Evolutionary conservation across 192 early-diverging fungal species (phyloP), one percentile per base, ranked within the genome.

Genomic region (Backusella australiensis): DNA sequence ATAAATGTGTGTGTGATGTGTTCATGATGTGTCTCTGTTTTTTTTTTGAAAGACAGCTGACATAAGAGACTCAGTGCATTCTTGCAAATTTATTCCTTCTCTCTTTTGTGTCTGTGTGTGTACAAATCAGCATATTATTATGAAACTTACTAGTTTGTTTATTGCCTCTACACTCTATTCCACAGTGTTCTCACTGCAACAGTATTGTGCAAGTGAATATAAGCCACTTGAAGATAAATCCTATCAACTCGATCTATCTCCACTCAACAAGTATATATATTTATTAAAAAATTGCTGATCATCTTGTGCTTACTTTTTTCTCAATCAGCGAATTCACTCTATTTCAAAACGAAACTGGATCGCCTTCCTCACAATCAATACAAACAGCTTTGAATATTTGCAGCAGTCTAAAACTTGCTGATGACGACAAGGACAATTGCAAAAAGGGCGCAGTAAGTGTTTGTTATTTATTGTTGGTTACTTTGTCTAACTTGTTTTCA

Each of bases 381-480:
- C 46, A 69, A 32, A 42, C 69, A 17, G 59, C 49, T 12, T 34
- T 81, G 26, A 81, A 81, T 32, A 42, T 81, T n/a, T 81, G 80
- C 39, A 72, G 74, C 23, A 34, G 67, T 26, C 41, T 81, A 44
- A 52, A 66, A 17, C 29, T 36, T 35, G 56, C 63, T 41, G 72
- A 72, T 19, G 39, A 73, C 21, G 36, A 26, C 14, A 41, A 73
- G 17, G 78, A 75, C 52, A 34, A 73, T 49, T 81, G 80, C 65
- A 49, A 39, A 0, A 41, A 41, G 7, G 80, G 80, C 11, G 36
- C 80, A 5, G 80, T 81, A 71, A 81, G 79, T 69, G n/a, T 12
- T 15, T 35, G 38, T 3, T 11, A 1, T 39, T 32, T 39, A 11
- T 39, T 0, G 11, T 68, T 68, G 4, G 15, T 14, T 6, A 34